Base-by-base conservation (phyloP, 805 yeast genomes). In the Teunomyces lycoperdinae region DNA sequence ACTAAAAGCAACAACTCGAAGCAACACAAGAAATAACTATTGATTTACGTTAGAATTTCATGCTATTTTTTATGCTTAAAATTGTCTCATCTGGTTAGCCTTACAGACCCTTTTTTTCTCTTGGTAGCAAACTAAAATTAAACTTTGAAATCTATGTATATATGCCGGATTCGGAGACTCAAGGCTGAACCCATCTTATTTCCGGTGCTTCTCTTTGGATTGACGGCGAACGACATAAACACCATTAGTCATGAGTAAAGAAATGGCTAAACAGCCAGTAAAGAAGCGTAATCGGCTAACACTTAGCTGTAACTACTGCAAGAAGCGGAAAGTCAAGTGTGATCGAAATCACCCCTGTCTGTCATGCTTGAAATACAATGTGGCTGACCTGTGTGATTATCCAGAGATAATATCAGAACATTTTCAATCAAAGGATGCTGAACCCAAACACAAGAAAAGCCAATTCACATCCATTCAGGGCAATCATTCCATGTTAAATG, bases 271-370 rank as follows among this genome's bases (percentile, higher is more conserved):
- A 29, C 36, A 20, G n/a, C 24, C 28, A 16, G 20, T 14, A 16
- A 52, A 42, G 27, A 66, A 61, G 43, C 49, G 72, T 34, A 56
- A 57, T 43, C 58, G 73, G 48, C 47, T 58, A n/a, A 58, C 71
- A 24, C 61, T 66, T 24, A 70, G 66, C 50, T 70, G 75, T 48
- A 57, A 50, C 43, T 62, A 60, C 34, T 70, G 76, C 57, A 65
- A 67, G 47, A 57, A 53, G 44, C 49, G 74, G 29, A 70, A 70
- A 50, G 70, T 70, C 38, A 68, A 65, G 45, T 70, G 76, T 54
- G 73, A 70, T 52, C 56, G 71, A 29, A 61, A 61, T 10, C 50
- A 53, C 33, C 76, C 76, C 1, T 70, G 76, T 48, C 52, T 60
- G 17, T 55, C 68, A 6, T 70, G 76, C 49, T 45, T 59, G 5